Base-by-base conservation (phyloP, 305 asterid genomes). In the Nicotiana rustica region DNA sequence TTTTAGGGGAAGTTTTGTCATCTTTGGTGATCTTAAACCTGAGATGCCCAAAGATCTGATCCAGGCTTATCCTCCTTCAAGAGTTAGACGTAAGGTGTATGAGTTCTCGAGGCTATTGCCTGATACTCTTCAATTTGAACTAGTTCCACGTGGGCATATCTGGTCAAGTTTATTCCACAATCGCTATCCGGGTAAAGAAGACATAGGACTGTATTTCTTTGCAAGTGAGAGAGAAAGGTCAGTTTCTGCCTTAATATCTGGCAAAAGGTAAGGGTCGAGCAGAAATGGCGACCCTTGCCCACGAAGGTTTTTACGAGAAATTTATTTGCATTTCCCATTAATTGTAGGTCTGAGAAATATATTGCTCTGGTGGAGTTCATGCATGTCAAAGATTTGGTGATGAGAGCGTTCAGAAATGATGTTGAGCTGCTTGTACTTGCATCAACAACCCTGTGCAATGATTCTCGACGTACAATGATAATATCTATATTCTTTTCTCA, bases 131-230 rank as follows among this genome's bases (percentile, higher is more conserved):
- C 82, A 85, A 10, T 87, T 91, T 68, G 76, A 93, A 57, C 57
- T 90, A 78, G 88, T 89, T 65, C 87, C 91, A 2, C 81, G 85
- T 21, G 29, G 83, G 77, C 82, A 86, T 62, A 38, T 87, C 6
- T 88, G 89, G 92, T 57, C 60, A 17, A 79, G 78, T 61, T 61
- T 91, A 79, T 88, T 89, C 85, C 79, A 57, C 35, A 88, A 87
- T 21, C 18, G 86, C 44, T 38, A 19, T 78, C 93, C 90, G 1
- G 91, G 86, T 79, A 81, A 33, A 69, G 83, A 83, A 31, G 93
- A 90, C 52, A 86, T 94, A 77, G 94, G 88, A 6, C 85, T 94
- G 1, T 94, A 91, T 84, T 90, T 94, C 86, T 89, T 91, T 62
- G 92, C 98, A 1, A 49, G 87, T 70, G 85, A 70, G 9, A 67